Percentiles rank a stretch among this genome's conserved stretches.
phyloP scores from a whole-genome alignment of 2,329 filamentous ascomycete species.

The Emergomyces orientalis region DNA sequence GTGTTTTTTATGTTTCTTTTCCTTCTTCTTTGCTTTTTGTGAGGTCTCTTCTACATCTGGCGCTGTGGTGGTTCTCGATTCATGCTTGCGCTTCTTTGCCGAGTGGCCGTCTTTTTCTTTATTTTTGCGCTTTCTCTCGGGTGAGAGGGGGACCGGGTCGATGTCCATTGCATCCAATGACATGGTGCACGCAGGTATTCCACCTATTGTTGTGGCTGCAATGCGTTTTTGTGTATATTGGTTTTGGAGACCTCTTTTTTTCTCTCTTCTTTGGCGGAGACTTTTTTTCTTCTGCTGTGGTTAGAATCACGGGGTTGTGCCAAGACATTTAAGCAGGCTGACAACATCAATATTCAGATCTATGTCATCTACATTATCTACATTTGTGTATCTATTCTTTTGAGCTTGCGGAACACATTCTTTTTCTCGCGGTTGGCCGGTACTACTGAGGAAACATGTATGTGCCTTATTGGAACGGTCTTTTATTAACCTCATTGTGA shows the following conservation, averaged over 20 bases:
- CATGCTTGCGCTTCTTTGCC: conserved; percentile 39
- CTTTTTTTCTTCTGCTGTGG: neutral
- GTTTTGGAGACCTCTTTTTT: neutral
- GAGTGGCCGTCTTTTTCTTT: conserved; percentile 38
- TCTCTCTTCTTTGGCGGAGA: neutral
- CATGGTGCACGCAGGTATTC: conserved; percentile 22
- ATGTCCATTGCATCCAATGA: conserved; percentile 34
- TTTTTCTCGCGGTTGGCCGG: neutral
- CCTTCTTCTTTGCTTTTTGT: conserved; percentile 23
- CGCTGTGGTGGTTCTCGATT: conserved; percentile 16
- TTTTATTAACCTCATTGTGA: neutral
- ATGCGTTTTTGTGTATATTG: neutral
- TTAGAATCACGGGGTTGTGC: neutral
- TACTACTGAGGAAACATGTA: neutral
- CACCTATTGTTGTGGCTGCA: neutral
- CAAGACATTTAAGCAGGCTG: neutral
- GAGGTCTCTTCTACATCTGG: conserved; percentile 17
- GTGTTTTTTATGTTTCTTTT: conserved; percentile 19
- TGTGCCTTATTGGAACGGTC: neutral
- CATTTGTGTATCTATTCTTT: neutral
- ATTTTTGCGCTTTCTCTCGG: conserved; percentile 32
- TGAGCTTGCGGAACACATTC: neutral
- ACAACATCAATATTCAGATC: neutral
- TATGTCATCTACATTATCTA: neutral
- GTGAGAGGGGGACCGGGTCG: conserved; percentile 21